These are phyloP conservation scores for Pseudodiploospora longispora DNA, from an alignment of 2,329 filamentous ascomycete genomes.

Conservation along the genomic window DNA sequence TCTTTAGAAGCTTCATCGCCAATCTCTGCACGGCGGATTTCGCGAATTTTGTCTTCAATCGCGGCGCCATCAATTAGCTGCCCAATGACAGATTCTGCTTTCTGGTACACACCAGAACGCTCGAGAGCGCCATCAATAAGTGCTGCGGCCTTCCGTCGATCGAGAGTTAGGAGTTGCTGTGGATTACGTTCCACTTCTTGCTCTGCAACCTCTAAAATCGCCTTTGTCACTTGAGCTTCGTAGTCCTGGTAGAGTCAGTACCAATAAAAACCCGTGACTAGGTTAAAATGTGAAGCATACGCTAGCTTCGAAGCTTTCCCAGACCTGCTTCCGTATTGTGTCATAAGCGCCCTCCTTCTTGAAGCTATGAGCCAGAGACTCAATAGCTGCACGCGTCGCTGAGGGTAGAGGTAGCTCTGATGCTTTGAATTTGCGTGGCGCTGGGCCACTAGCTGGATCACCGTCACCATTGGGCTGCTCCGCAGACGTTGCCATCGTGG, in stretches of 20 bases:
- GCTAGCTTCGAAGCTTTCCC: constrained; percentile 64
- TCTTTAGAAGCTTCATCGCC: constrained; percentile 60
- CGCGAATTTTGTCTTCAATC: constrained; percentile 62
- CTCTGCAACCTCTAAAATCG: constrained; percentile 62
- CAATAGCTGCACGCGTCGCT: constrained; percentile 65
- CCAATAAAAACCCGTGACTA: neutral
- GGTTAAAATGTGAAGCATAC: constrained; percentile 34
- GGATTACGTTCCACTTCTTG: constrained; percentile 70
- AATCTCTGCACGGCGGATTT: constrained; percentile 58
- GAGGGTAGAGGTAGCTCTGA: constrained; percentile 68
- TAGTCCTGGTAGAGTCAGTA: constrained; percentile 47
- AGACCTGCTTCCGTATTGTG: constrained; percentile 65
- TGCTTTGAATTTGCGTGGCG: constrained; percentile 53
- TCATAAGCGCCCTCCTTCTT: constrained; percentile 85
- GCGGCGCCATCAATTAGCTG: constrained; percentile 58
- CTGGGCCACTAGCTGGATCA: constrained; percentile 8
- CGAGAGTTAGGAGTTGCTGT: constrained; percentile 60
- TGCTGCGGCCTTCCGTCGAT: constrained; percentile 64
- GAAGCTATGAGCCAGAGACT: constrained; percentile 68
- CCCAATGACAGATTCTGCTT: constrained; percentile 59
- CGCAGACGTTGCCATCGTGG: constrained; percentile 18
- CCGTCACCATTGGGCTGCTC: constrained; percentile 13
- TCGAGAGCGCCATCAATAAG: constrained; percentile 73
- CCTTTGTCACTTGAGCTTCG: constrained; percentile 56
- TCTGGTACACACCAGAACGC: constrained; percentile 66